phyloP scores from a whole-genome alignment of 768 basidiomycete genomes.

The Polyporus arcularius region DNA sequence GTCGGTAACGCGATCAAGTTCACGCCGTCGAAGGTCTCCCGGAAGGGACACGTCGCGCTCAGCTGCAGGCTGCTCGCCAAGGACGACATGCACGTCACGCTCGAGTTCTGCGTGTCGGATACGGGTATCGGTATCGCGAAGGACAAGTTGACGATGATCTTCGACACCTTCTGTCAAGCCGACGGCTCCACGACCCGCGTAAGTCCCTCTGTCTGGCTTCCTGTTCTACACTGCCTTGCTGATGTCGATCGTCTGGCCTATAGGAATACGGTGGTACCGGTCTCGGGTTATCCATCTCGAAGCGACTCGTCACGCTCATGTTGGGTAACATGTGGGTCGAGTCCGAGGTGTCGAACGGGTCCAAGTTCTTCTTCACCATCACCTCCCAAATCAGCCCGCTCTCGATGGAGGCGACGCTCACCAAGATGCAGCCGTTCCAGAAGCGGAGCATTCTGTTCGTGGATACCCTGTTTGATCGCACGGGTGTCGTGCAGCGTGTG shows the following conservation, averaged over 20 bases:
- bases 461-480: conserved; percentile 78
- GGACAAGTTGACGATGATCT: conserved; percentile 97
- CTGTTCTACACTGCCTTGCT: background rate
- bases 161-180: conserved; percentile 98
- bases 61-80: conserved; percentile 78
- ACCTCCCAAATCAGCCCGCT: conserved; percentile 79
- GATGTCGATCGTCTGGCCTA: conserved; percentile 1
- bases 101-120: conserved; percentile 97
- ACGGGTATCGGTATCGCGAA: conserved; percentile 99
- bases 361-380: conserved; percentile 96
- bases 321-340: conserved; percentile 99
- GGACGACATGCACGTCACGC: conserved; percentile 81
- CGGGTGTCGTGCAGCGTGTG: conserved; percentile 75
- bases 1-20: conserved; percentile 98
- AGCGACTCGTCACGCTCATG: conserved; percentile 96
- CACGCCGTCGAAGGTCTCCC: conserved; percentile 75
- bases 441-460: conserved; percentile 91
- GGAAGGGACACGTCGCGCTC: conserved; percentile 88
- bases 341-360: conserved; percentile 89
- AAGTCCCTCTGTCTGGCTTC: conserved; percentile 28
- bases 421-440: conserved; percentile 84
- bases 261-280: conserved; percentile 98
- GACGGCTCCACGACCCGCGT: conserved; percentile 97
- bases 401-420: conserved; percentile 68
- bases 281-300: conserved; percentile 95